Conservation (phyloP, 176 grass and related monocot species). For the Otatea glauca region DNA sequence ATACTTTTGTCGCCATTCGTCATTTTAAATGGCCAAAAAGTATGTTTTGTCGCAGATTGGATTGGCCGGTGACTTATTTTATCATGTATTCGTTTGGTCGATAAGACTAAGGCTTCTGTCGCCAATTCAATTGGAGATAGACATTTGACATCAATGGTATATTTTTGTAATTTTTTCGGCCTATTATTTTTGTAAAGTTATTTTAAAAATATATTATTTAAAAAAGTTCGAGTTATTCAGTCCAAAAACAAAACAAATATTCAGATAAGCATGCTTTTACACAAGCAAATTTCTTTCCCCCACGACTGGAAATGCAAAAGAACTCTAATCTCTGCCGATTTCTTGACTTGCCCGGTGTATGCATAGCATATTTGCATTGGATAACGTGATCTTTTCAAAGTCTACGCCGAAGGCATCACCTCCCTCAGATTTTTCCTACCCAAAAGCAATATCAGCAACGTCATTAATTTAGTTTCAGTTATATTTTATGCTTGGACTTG, state of each 20-base stretch:
- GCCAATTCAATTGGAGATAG: too few species aligned
- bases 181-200: too few species aligned
- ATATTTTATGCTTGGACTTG: not conserved
- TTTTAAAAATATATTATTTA: too few species aligned
- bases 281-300: not conserved
- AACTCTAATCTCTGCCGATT: not conserved
- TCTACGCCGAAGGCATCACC: conserved; percentile 12
- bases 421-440: not conserved
- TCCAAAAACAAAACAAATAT: not conserved
- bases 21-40: too few species aligned
- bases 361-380: conserved; percentile 21
- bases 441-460: not conserved
- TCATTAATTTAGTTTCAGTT: not conserved
- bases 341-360: not conserved
- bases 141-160: too few species aligned
- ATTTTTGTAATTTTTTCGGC: too few species aligned
- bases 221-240: not conserved
- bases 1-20: too few species aligned
- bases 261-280: conserved; percentile 3
- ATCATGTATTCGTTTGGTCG: too few species aligned
- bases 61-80: too few species aligned
- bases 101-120: too few species aligned
- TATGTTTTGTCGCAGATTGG: too few species aligned
- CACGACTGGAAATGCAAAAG: too few species aligned
- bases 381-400: conserved; percentile 3